Base-by-base conservation (phyloP, 2,329 filamentous ascomycete species). In the Diaporthe longicolla region DNA sequence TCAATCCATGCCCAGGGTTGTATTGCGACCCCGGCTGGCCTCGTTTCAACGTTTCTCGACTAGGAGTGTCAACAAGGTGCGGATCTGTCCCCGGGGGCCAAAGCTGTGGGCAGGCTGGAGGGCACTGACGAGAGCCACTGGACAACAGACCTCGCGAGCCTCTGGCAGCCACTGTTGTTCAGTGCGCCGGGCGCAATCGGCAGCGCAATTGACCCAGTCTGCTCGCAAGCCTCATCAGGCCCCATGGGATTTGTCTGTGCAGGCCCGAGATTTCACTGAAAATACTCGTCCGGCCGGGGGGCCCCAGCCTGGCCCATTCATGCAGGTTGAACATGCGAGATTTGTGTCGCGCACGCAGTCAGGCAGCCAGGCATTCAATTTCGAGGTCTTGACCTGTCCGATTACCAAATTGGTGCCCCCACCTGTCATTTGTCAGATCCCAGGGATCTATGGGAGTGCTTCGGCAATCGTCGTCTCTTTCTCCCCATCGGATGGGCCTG, bases 1-100 rank as follows among this genome's bases (percentile, higher is more conserved):
- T 73, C 73, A 52, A 54, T 66, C 63, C 63, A 66, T 66, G 63
- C 29, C 7, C 63, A 50, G 32, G 45, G 63, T 66, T 52, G 63
- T 35, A 66, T 37, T 40, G 45, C 45, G 24, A 24, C 63, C 63
- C 63, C 43, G 45, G 63, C 45, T 66, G 63, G 45, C 43, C 45
- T 66, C 48, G 63, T 66, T 66, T 66, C 63, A 52, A 66, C 45
- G 32, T 26, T 52, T 52, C 45, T 52, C 45, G 63, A 52, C 63
- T 21, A 52, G 63, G 63, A 52, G 45, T 32, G 61, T 66, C 45
- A 35, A 37, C 40, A 15, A 50, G 26, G 43, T 35, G 29, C 61
- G 63, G 45, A 52, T 37, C 26, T 37, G 45, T 52, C 45, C 63
- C 63, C 63, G 63, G 63, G 15, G 63, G 63, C 63, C 63, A 52